Percentiles rank a stretch among this genome's conserved stretches.
These are phyloP conservation scores for Penicillium lagena DNA, from an alignment of 495 filamentous ascomycete genomes.

Conservation along the genomic window DNA sequence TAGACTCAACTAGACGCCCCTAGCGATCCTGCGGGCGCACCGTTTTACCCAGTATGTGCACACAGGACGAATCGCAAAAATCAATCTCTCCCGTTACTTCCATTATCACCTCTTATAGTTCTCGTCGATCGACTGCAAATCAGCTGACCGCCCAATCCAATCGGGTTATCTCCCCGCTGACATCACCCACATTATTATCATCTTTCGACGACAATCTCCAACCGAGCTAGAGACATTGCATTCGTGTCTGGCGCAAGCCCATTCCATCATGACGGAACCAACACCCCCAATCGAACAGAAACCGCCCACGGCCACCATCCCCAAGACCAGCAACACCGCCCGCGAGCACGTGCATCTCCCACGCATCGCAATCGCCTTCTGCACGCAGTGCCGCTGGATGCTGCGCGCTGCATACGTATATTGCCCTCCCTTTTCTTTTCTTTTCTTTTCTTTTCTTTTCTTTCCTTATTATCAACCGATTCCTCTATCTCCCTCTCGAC, in stretches of 20 bases:
- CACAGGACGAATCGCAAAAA: too few species aligned
- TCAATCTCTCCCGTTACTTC: too few species aligned
- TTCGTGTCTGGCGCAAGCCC: neutral
- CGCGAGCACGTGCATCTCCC: constrained; percentile 39
- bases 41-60: too few species aligned
- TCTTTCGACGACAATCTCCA: neutral
- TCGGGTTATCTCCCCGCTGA: constrained; percentile 20
- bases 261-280: constrained; percentile 14
- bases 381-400: constrained; percentile 90
- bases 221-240: neutral
- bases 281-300: constrained; percentile 10
- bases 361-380: constrained; percentile 70
- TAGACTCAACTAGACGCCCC: too few species aligned
- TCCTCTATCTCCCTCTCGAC: neutral
- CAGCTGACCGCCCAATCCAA: too few species aligned
- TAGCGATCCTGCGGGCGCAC: too few species aligned
- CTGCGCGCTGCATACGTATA: constrained; percentile 75
- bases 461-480: neutral
- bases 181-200: constrained; percentile 25
- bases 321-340: constrained; percentile 5
- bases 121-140: too few species aligned
- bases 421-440: constrained; percentile 14
- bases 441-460: neutral
- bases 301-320: neutral
- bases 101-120: too few species aligned